A percentile compares a stretch with the other conserved stretches of the same genome.
phyloP scores from a whole-genome alignment of 2,329 filamentous ascomycete genomes.

The Onygenales sp. region DNA sequence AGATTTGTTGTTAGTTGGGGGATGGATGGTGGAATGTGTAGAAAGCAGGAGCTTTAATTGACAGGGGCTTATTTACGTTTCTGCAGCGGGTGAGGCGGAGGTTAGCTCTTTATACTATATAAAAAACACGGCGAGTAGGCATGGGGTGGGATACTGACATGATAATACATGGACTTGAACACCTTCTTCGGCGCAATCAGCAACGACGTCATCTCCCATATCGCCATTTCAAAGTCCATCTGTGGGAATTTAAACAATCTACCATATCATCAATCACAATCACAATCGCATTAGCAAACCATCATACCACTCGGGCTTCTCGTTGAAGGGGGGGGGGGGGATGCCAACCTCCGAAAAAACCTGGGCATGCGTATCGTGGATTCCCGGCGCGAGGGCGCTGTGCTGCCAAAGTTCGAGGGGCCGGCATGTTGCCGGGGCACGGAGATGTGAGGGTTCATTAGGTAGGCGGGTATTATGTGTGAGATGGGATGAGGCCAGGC shows the following conservation, averaged over 20 bases:
- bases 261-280: neutral
- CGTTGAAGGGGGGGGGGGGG: neutral
- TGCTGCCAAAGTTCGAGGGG: constrained; percentile 43
- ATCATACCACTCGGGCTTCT: constrained; percentile 6
- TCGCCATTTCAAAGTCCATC: constrained; percentile 66
- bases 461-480: neutral
- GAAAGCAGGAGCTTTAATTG: constrained; percentile 22
- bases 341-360: constrained; percentile 52
- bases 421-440: constrained; percentile 49
- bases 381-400: constrained; percentile 39
- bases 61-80: constrained; percentile 14
- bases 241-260: constrained; percentile 62
- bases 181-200: constrained; percentile 62
- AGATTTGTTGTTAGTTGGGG: constrained; percentile 8
- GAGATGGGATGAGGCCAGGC: neutral
- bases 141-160: constrained; percentile 38
- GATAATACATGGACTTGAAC: constrained; percentile 61
- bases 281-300: neutral
- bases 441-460: constrained; percentile 53
- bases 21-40: constrained; percentile 20
- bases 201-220: constrained; percentile 62
- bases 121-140: neutral
- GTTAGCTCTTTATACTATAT: neutral
- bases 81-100: neutral
- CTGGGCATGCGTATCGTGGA: constrained; percentile 52